Evolutionary conservation across 352 stramenopile genomes (phyloP).

Genomic region (Blastocystis sp.): DNA sequence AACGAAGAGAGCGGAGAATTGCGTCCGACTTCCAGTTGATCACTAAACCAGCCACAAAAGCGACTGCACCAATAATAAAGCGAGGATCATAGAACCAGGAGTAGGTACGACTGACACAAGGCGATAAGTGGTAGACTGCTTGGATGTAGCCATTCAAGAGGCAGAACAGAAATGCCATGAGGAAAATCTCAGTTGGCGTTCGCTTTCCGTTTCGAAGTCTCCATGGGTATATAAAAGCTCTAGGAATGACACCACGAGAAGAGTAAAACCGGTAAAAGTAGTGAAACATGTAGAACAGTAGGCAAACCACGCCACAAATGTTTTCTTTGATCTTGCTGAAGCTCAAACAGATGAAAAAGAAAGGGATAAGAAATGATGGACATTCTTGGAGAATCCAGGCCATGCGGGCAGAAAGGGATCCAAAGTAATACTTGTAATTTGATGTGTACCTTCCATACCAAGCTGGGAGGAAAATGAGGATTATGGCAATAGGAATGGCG

Average conservation of each 20-base stretch:
- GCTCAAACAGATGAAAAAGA: not conserved
- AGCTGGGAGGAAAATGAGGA: conserved; percentile 56
- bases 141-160: conserved; percentile 69
- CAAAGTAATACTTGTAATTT: not conserved
- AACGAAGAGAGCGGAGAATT: conserved; percentile 69
- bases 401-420: conserved; percentile 1
- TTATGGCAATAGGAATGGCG: not conserved
- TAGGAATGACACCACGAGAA: not conserved
- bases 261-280: conserved; percentile 69
- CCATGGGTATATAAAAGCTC: conserved; percentile 72
- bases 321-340: conserved; percentile 25
- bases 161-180: conserved; percentile 67
- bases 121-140: conserved; percentile 62
- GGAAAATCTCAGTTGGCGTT: conserved; percentile 69
- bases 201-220: conserved; percentile 67
- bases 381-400: conserved; percentile 64
- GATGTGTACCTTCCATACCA: conserved; percentile 50
- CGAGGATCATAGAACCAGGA: conserved; percentile 51
- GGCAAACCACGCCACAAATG: conserved; percentile 65
- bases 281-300: conserved; percentile 69
- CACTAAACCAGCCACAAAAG: conserved; percentile 67
- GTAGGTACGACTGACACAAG: conserved; percentile 51
- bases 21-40: conserved; percentile 70
- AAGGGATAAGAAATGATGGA: conserved; percentile 62
- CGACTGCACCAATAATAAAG: conserved; percentile 67